These are phyloP conservation scores for Exsudoporus floridanus DNA, from an alignment of 1,284 basidiomycete species.

Conservation along the genomic window DNA sequence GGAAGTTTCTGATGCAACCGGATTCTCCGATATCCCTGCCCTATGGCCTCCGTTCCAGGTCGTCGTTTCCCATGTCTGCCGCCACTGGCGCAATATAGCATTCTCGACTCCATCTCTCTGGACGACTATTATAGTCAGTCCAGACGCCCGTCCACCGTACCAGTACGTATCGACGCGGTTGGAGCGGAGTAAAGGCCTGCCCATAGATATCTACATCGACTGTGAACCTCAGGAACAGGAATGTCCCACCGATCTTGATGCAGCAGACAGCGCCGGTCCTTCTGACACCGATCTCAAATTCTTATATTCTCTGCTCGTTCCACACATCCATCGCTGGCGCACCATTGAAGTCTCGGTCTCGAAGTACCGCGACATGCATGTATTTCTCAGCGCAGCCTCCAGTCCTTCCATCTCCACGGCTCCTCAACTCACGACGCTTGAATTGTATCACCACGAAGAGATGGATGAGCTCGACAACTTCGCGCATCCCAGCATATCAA, in stretches of 20 bases:
- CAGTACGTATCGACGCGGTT: conserved; percentile 11
- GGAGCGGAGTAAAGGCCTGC: conserved; percentile 27
- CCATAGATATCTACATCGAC: conserved; percentile 24
- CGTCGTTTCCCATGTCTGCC: conserved; percentile 27
- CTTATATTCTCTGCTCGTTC: conserved; percentile 51
- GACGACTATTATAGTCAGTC: conserved; percentile 22
- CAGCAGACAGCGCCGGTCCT: conserved; percentile 18
- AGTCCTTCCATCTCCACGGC: conserved; percentile 40
- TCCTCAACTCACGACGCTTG: conserved; percentile 50
- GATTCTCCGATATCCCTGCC: not conserved
- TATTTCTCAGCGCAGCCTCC: conserved; percentile 44
- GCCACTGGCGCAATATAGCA: conserved; percentile 31
- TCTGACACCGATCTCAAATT: conserved; percentile 33
- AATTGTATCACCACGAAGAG: conserved; percentile 52
- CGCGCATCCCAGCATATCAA: conserved; percentile 40
- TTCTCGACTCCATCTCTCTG: conserved; percentile 33
- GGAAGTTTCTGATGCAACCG: conserved; percentile 4
- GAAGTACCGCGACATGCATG: conserved; percentile 48
- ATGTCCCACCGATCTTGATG: conserved; percentile 12
- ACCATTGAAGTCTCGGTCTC: conserved; percentile 45
- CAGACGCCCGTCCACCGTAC: conserved; percentile 15
- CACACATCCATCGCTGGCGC: conserved; percentile 54
- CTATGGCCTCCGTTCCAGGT: conserved; percentile 16
- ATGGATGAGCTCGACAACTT: conserved; percentile 33
- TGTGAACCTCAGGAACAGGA: conserved; percentile 11